phyloP scores from a whole-genome alignment of 768 basidiomycete species.

The Tricholoma furcatifolium region DNA sequence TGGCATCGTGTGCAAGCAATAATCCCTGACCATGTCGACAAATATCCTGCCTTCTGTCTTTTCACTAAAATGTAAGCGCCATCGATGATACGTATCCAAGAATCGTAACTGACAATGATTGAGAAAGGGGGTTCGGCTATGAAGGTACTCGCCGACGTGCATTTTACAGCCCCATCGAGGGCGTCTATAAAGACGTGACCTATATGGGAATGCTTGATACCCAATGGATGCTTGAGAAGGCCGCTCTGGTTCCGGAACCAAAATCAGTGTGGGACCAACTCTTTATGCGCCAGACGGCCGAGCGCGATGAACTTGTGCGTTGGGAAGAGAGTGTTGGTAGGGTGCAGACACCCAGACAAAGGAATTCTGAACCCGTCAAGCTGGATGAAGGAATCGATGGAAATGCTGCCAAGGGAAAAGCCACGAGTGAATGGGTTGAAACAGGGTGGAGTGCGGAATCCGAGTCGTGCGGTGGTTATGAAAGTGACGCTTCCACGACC shows the following conservation, averaged over 20 bases:
- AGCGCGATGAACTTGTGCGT: conserved; percentile 52
- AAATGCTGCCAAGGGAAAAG: no score
- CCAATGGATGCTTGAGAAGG: conserved; percentile 46
- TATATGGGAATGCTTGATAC: conserved; percentile 61
- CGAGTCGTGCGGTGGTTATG: no score
- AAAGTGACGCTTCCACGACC: no score
- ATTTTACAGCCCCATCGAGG: conserved; percentile 42
- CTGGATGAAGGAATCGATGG: no score
- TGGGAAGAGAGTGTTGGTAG: conserved; percentile 40
- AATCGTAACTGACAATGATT: background rate
- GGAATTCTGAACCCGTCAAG: background rate
- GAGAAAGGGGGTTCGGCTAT: conserved; percentile 51
- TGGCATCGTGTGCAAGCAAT: conserved; percentile 56
- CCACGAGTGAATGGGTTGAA: no score
- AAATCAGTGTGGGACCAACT: conserved; percentile 62
- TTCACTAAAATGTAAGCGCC: conserved; percentile 42
- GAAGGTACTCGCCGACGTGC: conserved; percentile 64
- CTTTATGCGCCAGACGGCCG: conserved; percentile 52
- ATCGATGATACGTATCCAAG: background rate
- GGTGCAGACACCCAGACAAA: conserved; percentile 10
- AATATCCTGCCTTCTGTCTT: conserved; percentile 42
- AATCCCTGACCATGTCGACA: conserved; percentile 43
- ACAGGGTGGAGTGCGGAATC: no score
- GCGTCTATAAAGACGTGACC: conserved; percentile 58
- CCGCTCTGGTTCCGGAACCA: conserved; percentile 19